Conservation (phyloP, 2,329 filamentous ascomycete species). For the Talaromyces sp. region DNA sequence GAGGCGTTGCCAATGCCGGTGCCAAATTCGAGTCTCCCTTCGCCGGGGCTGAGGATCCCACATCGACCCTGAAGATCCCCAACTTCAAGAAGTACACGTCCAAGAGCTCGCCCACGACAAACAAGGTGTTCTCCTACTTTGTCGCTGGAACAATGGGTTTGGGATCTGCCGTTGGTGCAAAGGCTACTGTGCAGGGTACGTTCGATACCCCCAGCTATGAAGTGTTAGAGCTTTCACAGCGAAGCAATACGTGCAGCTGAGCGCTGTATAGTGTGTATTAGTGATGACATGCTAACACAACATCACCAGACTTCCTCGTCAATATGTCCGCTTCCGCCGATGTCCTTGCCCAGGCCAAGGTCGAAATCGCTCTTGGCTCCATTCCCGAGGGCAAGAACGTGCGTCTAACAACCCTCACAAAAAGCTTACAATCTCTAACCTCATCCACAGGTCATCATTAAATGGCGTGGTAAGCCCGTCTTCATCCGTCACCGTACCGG, state of each 20-base stretch:
- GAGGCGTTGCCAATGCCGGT: slow-evolving; percentile 34
- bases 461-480: slow-evolving; percentile 99
- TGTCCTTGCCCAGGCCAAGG: slow-evolving; percentile 98
- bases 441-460: slow-evolving; percentile 78
- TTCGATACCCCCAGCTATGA: slow-evolving; percentile 18
- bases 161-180: slow-evolving; percentile 86
- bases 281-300: background rate
- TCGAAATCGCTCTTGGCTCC: slow-evolving; percentile 86
- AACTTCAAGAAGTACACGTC: slow-evolving; percentile 85
- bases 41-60: slow-evolving; percentile 41
- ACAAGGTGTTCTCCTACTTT: slow-evolving; percentile 94
- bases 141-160: slow-evolving; percentile 96
- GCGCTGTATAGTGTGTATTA: background rate
- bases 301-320: slow-evolving; percentile 82
- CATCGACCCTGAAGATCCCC: slow-evolving; percentile 67
- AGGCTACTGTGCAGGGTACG: slow-evolving; percentile 97
- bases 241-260: background rate
- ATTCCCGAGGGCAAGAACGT: slow-evolving; percentile 99
- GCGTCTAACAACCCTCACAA: slow-evolving; percentile 41
- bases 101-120: slow-evolving; percentile 63
- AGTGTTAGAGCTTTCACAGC: too few relatives aligned
- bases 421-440: background rate
- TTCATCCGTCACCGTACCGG: slow-evolving; percentile 98
- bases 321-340: slow-evolving; percentile 99
- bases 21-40: slow-evolving; percentile 53